Conservation (phyloP, 2,329 filamentous ascomycete species). For the Elsinoe arachidis region DNA sequence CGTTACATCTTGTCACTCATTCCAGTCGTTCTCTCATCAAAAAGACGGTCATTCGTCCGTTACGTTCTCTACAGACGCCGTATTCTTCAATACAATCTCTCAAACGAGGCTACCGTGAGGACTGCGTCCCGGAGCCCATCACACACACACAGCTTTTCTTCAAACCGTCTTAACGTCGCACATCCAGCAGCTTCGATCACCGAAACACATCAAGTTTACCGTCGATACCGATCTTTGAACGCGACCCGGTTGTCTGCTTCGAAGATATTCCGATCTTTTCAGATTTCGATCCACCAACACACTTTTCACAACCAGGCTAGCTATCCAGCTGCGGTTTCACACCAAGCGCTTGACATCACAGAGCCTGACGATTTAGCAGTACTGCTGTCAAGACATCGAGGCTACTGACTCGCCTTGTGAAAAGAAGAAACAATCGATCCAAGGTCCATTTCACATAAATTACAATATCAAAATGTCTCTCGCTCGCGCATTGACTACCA, state of each 20-base stretch:
- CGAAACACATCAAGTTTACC: not conserved
- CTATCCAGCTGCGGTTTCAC: slow-evolving; percentile 1
- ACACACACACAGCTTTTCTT: not conserved
- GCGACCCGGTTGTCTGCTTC: slow-evolving; percentile 14
- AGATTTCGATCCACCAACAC: slow-evolving; percentile 1
- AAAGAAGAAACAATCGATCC: not conserved
- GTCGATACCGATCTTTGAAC: slow-evolving; percentile 7
- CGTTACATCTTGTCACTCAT: slow-evolving; percentile 10
- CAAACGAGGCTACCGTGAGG: slow-evolving; percentile 10
- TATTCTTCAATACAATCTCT: slow-evolving; percentile 12
- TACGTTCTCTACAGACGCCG: not conserved
- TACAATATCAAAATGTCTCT: slow-evolving; percentile 43
- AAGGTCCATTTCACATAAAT: slow-evolving; percentile 4
- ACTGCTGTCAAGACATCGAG: slow-evolving; percentile 3
- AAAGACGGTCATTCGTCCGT: slow-evolving; percentile 4
- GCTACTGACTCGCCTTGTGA: slow-evolving; percentile 3
- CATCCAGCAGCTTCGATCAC: not conserved
- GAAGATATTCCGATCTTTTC: not conserved
- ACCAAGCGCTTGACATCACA: not conserved
- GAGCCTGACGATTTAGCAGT: not conserved
- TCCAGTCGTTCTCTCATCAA: slow-evolving; percentile 12
- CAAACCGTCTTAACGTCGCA: not conserved
- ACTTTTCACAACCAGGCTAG: slow-evolving; percentile 10
- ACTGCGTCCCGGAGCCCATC: slow-evolving; percentile 10
- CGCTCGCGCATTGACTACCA: slow-evolving; percentile 64